Percentiles rank a stretch among this genome's conserved stretches.
Conservation (phyloP, 352 stramenopile genomes). For the Pythium oligandrum region DNA sequence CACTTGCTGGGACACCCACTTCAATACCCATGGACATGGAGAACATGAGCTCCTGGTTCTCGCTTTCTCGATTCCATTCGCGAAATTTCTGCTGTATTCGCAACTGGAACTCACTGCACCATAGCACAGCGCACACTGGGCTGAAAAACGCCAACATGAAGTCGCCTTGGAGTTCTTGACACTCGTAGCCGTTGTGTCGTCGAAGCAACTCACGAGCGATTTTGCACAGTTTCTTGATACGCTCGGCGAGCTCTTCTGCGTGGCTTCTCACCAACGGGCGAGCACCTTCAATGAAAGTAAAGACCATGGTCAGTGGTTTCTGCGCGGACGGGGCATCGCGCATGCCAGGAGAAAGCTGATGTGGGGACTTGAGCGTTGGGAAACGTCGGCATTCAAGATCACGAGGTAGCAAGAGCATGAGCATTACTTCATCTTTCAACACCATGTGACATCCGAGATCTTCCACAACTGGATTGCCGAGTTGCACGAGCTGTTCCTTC, state of each 20-base stretch:
- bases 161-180: slow-evolving; percentile 83
- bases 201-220: slow-evolving; percentile 67
- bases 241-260: slow-evolving; percentile 76
- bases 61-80: slow-evolving; percentile 67
- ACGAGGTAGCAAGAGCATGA: slow-evolving; percentile 77
- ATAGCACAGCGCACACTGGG: slow-evolving; percentile 72
- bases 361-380: slow-evolving; percentile 60
- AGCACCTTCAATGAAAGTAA: slow-evolving; percentile 86
- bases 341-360: slow-evolving; percentile 75
- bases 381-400: slow-evolving; percentile 77
- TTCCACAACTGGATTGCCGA: slow-evolving; percentile 86
- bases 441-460: slow-evolving; percentile 75
- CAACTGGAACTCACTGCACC: slow-evolving; percentile 83
- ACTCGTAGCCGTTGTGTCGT: slow-evolving; percentile 86
- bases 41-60: slow-evolving; percentile 79
- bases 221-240: slow-evolving; percentile 81
- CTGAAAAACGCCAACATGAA: slow-evolving; percentile 89
- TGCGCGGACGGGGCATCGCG: slow-evolving; percentile 74
- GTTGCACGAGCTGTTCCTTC: slow-evolving; percentile 82
- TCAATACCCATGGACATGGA: slow-evolving; percentile 88
- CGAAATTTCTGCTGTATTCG: slow-evolving; percentile 73
- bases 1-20: slow-evolving; percentile 72
- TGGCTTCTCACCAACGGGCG: slow-evolving; percentile 76
- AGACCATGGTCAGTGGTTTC: slow-evolving; percentile 83
- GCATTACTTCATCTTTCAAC: slow-evolving; percentile 62